A percentile compares a stretch with the other conserved stretches of the same genome.
Conservation (phyloP, 805 yeast species). For the Ogataea ramenticola region DNA sequence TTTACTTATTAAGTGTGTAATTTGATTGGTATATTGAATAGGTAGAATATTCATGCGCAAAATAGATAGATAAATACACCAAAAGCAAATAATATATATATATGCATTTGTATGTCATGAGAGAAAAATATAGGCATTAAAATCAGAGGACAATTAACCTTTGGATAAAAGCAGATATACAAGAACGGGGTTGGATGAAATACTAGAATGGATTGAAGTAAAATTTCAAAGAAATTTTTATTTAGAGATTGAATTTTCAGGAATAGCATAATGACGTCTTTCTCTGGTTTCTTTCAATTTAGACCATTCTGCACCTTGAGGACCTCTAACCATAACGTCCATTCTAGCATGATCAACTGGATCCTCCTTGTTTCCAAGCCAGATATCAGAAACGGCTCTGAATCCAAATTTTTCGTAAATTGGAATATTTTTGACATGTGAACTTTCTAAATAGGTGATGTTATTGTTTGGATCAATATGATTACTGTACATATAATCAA, state of each 20-base stretch:
- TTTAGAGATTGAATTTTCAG: slow-evolving; percentile 12
- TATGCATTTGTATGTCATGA: no score
- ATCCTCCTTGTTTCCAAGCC: slow-evolving; percentile 28
- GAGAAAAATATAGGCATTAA: no score
- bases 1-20: no score
- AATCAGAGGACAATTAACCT: no score
- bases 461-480: slow-evolving; percentile 35
- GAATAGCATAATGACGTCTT: slow-evolving; percentile 17
- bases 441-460: slow-evolving; percentile 44
- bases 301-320: slow-evolving; percentile 23
- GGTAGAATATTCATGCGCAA: no score
- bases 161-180: no score
- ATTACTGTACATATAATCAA: slow-evolving; percentile 40
- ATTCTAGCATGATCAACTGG: slow-evolving; percentile 25
- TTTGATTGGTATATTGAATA: no score
- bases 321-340: slow-evolving; percentile 33
- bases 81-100: no score
- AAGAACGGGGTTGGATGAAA: no score
- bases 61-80: no score
- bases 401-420: slow-evolving; percentile 48
- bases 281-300: slow-evolving; percentile 18
- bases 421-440: slow-evolving; percentile 39
- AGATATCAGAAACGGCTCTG: slow-evolving; percentile 39
- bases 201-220: no score
- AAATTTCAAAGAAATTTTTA: not conserved